These are phyloP conservation scores for Inga laurina DNA, from an alignment of 306 rosid genomes.

Conservation along the genomic window DNA sequence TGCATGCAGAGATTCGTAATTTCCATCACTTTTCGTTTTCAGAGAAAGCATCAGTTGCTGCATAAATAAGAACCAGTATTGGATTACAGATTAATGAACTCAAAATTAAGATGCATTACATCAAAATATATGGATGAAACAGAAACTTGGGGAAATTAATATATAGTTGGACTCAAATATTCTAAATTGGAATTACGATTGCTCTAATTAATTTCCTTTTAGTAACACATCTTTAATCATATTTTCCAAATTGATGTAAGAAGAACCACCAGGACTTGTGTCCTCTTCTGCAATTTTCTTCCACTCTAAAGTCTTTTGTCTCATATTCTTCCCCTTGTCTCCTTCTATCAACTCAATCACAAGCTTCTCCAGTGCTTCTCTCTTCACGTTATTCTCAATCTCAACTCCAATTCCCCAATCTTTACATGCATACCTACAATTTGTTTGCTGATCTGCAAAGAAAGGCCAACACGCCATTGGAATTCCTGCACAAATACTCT, in stretches of 20 bases:
- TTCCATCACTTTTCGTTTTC: too few relatives aligned
- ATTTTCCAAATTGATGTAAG: background rate
- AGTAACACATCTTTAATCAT: background rate
- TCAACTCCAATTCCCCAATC: background rate
- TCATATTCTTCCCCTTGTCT: background rate
- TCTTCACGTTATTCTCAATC: background rate
- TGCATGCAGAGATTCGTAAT: too few relatives aligned
- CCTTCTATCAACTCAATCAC: background rate
- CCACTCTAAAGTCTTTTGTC: background rate
- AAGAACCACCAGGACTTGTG: background rate
- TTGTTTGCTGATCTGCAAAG: background rate
- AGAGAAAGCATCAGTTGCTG: too few relatives aligned
- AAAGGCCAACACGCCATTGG: constrained; percentile 1
- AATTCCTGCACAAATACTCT: background rate
- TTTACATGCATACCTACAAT: background rate
- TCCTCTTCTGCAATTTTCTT: background rate
- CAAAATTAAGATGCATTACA: too few relatives aligned
- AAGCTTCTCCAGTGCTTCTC: background rate
- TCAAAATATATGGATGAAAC: too few relatives aligned
- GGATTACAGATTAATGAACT: too few relatives aligned
- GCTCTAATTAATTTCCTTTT: background rate
- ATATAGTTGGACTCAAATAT: too few relatives aligned
- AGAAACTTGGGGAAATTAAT: too few relatives aligned
- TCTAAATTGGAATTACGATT: background rate
- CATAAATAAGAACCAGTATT: too few relatives aligned